Percentiles rank a stretch among this genome's conserved stretches.
Evolutionary conservation across 2,329 filamentous ascomycete genomes (phyloP).

Genomic region (Fusarium sp.): DNA sequence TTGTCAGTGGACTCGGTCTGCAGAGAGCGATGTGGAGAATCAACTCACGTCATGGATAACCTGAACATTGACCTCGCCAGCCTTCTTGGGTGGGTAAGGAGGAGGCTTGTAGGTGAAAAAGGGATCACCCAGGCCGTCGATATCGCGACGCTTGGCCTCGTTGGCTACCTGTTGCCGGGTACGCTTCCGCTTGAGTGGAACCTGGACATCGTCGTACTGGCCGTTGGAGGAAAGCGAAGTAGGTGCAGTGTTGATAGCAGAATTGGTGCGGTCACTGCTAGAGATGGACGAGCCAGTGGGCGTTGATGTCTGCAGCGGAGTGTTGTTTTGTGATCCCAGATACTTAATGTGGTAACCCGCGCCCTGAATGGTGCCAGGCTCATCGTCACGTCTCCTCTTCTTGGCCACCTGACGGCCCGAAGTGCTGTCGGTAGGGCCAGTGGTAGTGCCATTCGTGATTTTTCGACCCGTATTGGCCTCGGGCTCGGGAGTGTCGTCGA

Average conservation of each 20-base stretch:
- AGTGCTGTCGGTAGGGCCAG: slow-evolving; percentile 44
- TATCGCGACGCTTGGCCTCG: slow-evolving; percentile 82
- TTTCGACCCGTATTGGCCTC: slow-evolving; percentile 58
- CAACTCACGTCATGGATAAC: slow-evolving; percentile 72
- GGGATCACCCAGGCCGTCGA: slow-evolving; percentile 76
- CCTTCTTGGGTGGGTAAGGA: slow-evolving; percentile 89
- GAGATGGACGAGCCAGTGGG: slow-evolving; percentile 79
- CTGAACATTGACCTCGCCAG: slow-evolving; percentile 78
- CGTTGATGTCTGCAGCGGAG: slow-evolving; percentile 75
- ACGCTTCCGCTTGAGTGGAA: slow-evolving; percentile 92
- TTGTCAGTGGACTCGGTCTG: slow-evolving; percentile 24
- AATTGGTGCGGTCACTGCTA: slow-evolving; percentile 86
- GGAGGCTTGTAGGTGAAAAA: slow-evolving; percentile 87
- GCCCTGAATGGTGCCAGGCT: slow-evolving; percentile 63
- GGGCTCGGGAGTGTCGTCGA: slow-evolving; percentile 77
- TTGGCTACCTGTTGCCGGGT: slow-evolving; percentile 85
- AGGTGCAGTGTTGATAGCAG: slow-evolving; percentile 83
- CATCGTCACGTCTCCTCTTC: slow-evolving; percentile 77
- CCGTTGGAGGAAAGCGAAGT: slow-evolving; percentile 78
- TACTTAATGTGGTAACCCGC: slow-evolving; percentile 79
- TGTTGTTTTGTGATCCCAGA: slow-evolving; percentile 77
- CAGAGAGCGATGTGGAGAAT: slow-evolving; percentile 9
- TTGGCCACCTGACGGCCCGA: slow-evolving; percentile 69
- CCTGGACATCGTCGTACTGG: slow-evolving; percentile 72
- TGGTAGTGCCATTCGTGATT: slow-evolving; percentile 50